phyloP scores from a whole-genome alignment of 2,329 filamentous ascomycete genomes.

The Phaeosphaeria sp. region DNA sequence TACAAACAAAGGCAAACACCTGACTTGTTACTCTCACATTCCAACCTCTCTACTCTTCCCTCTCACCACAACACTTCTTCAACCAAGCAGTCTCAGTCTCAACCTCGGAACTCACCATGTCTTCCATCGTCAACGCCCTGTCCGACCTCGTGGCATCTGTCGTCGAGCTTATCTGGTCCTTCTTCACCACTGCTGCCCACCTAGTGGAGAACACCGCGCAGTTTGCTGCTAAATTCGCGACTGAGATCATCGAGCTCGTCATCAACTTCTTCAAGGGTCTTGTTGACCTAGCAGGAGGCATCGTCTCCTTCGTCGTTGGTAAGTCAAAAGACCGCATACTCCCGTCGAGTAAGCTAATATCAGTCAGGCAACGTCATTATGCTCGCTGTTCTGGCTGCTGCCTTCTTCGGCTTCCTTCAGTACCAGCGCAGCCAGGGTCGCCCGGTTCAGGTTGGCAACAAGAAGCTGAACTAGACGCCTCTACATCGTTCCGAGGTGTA shows the following conservation, averaged over 20 bases:
- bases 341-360: slow-evolving; percentile 12
- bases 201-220: slow-evolving; percentile 38
- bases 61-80: background rate
- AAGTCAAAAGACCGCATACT: slow-evolving; percentile 7
- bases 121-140: slow-evolving; percentile 41
- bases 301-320: slow-evolving; percentile 44
- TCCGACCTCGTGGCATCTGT: slow-evolving; percentile 41
- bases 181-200: slow-evolving; percentile 44
- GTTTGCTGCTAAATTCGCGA: slow-evolving; percentile 36
- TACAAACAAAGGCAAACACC: slow-evolving; percentile 1
- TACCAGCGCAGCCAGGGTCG: slow-evolving; percentile 47
- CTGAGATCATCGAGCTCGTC: slow-evolving; percentile 35
- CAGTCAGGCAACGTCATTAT: slow-evolving; percentile 42
- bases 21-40: background rate
- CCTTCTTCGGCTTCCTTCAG: slow-evolving; percentile 44
- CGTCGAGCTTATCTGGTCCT: slow-evolving; percentile 43
- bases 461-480: slow-evolving; percentile 43
- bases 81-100: background rate
- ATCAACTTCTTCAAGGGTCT: slow-evolving; percentile 44
- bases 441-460: slow-evolving; percentile 44
- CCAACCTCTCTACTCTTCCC: background rate
- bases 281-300: slow-evolving; percentile 42
- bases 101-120: slow-evolving; percentile 29
- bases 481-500: background rate
- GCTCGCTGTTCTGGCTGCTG: slow-evolving; percentile 41